phyloP scores from a whole-genome alignment of 805 yeast species.

The Metschnikowia bowlesiae region DNA sequence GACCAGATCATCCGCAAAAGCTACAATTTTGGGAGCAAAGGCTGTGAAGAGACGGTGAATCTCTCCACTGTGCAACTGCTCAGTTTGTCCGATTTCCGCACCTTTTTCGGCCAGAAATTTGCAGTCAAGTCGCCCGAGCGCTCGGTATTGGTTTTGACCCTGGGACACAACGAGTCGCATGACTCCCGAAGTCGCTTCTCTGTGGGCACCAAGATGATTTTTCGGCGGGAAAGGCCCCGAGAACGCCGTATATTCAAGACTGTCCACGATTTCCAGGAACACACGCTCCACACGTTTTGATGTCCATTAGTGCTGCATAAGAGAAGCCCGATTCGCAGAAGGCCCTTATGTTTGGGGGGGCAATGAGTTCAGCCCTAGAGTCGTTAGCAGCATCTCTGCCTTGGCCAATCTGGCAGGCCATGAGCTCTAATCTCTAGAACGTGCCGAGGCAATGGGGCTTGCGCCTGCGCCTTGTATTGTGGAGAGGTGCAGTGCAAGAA shows the following conservation, averaged over 20 bases:
- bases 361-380: slow-evolving; percentile 33
- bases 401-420: slow-evolving; percentile 37
- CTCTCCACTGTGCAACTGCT: slow-evolving; percentile 24
- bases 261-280: not conserved
- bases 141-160: slow-evolving; percentile 27
- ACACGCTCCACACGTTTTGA: not conserved
- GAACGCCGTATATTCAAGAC: not conserved
- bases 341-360: not conserved
- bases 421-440: slow-evolving; percentile 37
- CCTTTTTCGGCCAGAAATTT: slow-evolving; percentile 31
- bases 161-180: not conserved
- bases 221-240: not conserved
- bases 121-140: slow-evolving; percentile 34
- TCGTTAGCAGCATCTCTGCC: slow-evolving; percentile 38
- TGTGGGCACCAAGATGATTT: not conserved
- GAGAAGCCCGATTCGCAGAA: not conserved
- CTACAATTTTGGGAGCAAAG: slow-evolving; percentile 34
- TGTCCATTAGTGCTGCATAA: not conserved
- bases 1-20: slow-evolving; percentile 46
- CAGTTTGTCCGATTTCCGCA: slow-evolving; percentile 26
- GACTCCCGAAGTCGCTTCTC: not conserved
- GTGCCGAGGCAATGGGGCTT: slow-evolving; percentile 40
- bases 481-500: slow-evolving; percentile 33
- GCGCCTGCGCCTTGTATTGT: slow-evolving; percentile 10
- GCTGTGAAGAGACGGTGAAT: slow-evolving; percentile 34